Base-by-base conservation (phyloP, 768 basidiomycete genomes). In the Candolleomyces efflorescens region DNA sequence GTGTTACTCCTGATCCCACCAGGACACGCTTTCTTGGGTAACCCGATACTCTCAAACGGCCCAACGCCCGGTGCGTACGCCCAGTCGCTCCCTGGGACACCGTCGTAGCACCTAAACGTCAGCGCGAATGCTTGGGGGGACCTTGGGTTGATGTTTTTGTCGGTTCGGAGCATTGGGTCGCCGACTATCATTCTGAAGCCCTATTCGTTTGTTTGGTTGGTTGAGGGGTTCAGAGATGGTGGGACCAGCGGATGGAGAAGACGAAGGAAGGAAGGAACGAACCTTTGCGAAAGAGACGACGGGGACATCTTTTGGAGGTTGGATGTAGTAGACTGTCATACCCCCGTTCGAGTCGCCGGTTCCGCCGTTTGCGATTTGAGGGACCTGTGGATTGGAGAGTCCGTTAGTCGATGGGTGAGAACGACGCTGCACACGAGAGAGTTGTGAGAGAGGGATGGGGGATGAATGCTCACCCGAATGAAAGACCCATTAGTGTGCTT, bases 181-280 rank as follows among this genome's bases (percentile, higher is more conserved):
- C 58, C 58, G 7, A 32, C 27, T 1, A 59, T 59, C 58, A 59
- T 59, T 13, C 58, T 17, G 39, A 59, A 59, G 9, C 51, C 51
- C 51, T 53, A 20, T 4, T 9, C 43, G 20, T 44, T 13, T 6
- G 43, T 10, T 6, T 44, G 43, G 11, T 32, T 5, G 32, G 32
- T 32, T 32, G 6, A 32, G n/a, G n/a, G n/a, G n/a, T n/a, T n/a
- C n/a, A n/a, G n/a, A n/a, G n/a, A n/a, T n/a, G n/a, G n/a, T n/a
- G n/a, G n/a, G 11, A 32, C 27, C 4, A 27, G 27, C 9, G 6
- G 32, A 11, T 11, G 32, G 32, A 32, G 11, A 1, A 32, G 5
- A 5, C 11, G 32, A 11, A 32, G 32, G 32, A 11, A 32, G n/a
- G n/a, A 23, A 7, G 1, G 11, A 26, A 24, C 51, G 11, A 13